Evolutionary conservation across 2,329 filamentous ascomycete genomes (phyloP).

Genomic region (Hypoxylon sp.): DNA sequence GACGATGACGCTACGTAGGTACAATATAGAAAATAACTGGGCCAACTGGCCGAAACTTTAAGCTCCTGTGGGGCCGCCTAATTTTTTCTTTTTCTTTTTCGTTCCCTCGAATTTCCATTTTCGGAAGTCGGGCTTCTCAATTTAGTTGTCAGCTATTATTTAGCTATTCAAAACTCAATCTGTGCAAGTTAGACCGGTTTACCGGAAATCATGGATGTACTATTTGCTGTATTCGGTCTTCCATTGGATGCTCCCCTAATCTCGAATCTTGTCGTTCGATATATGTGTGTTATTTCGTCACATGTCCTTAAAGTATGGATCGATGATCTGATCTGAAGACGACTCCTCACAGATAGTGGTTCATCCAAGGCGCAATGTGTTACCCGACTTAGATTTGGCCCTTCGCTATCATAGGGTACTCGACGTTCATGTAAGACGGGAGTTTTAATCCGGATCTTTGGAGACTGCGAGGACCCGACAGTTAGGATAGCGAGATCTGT

Average conservation of each 20-base stretch:
- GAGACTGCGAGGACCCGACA: conserved; percentile 17
- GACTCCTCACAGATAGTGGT: not conserved
- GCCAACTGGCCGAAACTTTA: conserved; percentile 12
- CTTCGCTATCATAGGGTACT: not conserved
- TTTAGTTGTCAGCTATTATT: conserved; percentile 2
- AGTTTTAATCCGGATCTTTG: conserved; percentile 4
- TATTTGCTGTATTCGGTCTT: no score
- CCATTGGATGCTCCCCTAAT: not conserved
- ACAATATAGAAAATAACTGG: conserved; percentile 16
- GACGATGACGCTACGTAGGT: conserved; percentile 43
- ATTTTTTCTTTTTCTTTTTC: conserved; percentile 3
- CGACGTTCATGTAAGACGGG: conserved; percentile 10
- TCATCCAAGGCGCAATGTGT: conserved; percentile 8
- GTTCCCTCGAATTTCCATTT: conserved; percentile 12
- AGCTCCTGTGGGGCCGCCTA: conserved; percentile 34
- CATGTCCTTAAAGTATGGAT: not conserved
- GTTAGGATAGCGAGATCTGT: conserved; percentile 18
- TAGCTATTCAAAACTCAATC: not conserved
- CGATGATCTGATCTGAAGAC: conserved; percentile 5
- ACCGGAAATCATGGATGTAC: no score
- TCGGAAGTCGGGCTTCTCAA: conserved; percentile 5
- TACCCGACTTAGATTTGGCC: not conserved
- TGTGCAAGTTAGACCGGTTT: conserved; percentile 12
- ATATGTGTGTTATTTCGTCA: not conserved
- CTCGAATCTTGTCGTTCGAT: not conserved